Base-by-base conservation (phyloP, 148 eudicot species). In the Polygonum aviculare region DNA sequence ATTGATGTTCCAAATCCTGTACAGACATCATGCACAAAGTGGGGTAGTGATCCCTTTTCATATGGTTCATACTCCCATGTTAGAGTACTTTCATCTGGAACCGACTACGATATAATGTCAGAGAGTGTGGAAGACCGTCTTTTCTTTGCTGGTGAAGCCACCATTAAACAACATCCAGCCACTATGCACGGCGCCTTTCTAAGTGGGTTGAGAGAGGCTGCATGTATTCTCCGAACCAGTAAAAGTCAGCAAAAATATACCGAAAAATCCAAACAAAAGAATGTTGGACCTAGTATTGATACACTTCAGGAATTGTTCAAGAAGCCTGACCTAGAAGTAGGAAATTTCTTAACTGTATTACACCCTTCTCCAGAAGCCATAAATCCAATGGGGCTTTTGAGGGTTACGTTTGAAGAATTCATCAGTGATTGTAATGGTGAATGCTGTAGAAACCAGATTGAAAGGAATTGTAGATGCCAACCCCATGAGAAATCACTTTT, bases 101-200 rank as follows among this genome's bases (percentile, higher is more conserved):
- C 77, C 47, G 98, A 93, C 82, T 93, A 93, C 77, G 98, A 93
- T 67, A 60, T 86, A 77, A 83, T 93, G 38, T 94, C 98, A 50
- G 98, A 93, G 84, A 91, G 85, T 70, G 85, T 93, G 9, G 88
- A 79, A 14, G 78, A 76, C 81, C 86, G 87, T 40, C 81, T 93
- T 74, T 93, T 90, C 78, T 93, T 93, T 77, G 97, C 93, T 40
- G 98, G 97, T 75, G 98, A 93, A 80, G 97, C 98, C 60, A 93
- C 97, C 50, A 88, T 62, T 77, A 80, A 93, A 78, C 84, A 91
- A 80, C 84, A 91, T 75, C 98, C 94, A 16, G 98, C 97, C 75
- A 93, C 90, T 59, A 93, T 93, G 98, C 98, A 93, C n/a, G 98
- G 98, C 74, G 98, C 98, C 33, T 90, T 87, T 78, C 75, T 91